phyloP scores from a whole-genome alignment of 257 asterid genomes.

The Striga asiatica region DNA sequence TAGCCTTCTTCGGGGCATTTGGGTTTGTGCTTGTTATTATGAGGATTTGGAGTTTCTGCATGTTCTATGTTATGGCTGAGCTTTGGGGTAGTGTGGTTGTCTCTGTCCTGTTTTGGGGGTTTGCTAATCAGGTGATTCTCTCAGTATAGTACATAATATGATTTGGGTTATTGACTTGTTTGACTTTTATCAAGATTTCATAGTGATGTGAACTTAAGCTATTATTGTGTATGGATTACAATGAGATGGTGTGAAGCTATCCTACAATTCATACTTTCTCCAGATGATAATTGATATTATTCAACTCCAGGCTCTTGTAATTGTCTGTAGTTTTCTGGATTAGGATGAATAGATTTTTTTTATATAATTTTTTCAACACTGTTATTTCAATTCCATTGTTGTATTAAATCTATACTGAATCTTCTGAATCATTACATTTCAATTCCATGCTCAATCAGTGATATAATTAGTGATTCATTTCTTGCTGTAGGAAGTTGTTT shows the following conservation, averaged over 20 bases:
- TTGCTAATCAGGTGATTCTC: slow-evolving; percentile 87
- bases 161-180: not conserved
- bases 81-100: slow-evolving; percentile 99
- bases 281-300: not conserved
- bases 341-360: not conserved
- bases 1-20: slow-evolving; percentile 92
- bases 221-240: not conserved
- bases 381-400: not conserved
- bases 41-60: slow-evolving; percentile 98
- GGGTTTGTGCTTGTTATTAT: slow-evolving; percentile 84
- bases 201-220: not conserved
- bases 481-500: no score
- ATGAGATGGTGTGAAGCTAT: no score
- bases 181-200: not conserved
- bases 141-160: not conserved
- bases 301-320: not conserved
- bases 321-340: not conserved
- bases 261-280: not conserved
- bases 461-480: not conserved
- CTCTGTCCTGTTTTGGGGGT: slow-evolving; percentile 96
- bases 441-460: not conserved
- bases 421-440: not conserved
- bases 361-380: not conserved
- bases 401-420: not conserved
- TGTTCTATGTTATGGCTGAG: slow-evolving; percentile 99